phyloP scores from a whole-genome alignment of 139 green algal species.

The Zygnema circumcarinatum region DNA sequence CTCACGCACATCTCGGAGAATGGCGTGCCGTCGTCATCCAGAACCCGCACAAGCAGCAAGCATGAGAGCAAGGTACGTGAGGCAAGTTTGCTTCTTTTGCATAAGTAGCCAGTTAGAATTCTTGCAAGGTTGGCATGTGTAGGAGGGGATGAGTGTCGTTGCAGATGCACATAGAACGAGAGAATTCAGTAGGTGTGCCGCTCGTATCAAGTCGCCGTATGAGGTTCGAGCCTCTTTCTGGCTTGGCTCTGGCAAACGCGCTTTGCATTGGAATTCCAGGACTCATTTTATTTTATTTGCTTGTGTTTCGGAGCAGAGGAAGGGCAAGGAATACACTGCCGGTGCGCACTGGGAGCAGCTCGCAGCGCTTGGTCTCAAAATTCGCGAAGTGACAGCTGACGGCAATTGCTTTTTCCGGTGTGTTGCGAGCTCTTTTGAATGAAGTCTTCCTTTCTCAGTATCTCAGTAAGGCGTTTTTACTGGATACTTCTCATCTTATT shows the following conservation, averaged over 20 bases:
- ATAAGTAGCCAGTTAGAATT: no score
- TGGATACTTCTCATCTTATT: no score
- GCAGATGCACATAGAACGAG: no score
- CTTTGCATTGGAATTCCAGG: background rate
- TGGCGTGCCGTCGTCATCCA: no score
- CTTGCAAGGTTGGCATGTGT: no score
- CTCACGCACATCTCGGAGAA: background rate
- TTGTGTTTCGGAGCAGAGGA: background rate
- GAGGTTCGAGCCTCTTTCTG: background rate
- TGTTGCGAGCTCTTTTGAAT: conserved; percentile 8
- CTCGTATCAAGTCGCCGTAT: no score
- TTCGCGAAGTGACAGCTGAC: conserved; percentile 62
- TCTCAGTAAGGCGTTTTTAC: background rate
- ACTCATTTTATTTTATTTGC: background rate
- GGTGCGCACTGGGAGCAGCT: conserved; percentile 49
- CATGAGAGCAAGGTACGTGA: background rate
- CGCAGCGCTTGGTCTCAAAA: conserved; percentile 62
- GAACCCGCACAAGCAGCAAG: background rate
- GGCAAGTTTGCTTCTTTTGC: background rate
- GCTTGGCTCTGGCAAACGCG: background rate
- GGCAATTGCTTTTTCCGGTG: conserved; percentile 82
- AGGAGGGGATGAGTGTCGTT: no score
- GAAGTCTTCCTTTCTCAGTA: background rate
- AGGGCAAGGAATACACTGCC: background rate
- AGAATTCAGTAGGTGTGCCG: no score